Evolutionary conservation across 1,284 basidiomycete genomes (phyloP), one percentile per base, ranked within the genome.

Genomic region (Melampsora allii-populina): DNA sequence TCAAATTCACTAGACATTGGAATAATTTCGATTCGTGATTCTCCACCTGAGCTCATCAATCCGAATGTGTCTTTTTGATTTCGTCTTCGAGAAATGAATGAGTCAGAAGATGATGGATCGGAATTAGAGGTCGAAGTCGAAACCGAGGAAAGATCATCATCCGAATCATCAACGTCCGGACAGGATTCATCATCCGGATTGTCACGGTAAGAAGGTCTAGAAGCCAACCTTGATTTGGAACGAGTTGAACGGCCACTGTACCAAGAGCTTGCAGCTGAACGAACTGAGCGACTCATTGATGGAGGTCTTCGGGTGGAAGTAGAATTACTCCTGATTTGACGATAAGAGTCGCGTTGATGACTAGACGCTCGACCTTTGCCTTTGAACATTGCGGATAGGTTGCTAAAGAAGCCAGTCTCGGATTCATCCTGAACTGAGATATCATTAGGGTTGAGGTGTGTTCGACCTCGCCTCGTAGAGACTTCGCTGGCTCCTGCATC

Each of bases 31-130:
- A 71, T 33, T 45, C 63, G 27, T 59, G 75, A 60, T 73, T 63
- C 60, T 45, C 53, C 21, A 77, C 48, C 53, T 74, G 61, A 48
- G 48, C 39, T 7, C 68, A 36, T 39, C 76, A 63, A 67, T 75
- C 68, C 58, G 76, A 67, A 33, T 69, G 56, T 5, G 75, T 77
- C 36, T 68, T 71, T 39, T 67, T 53, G 33, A 77, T 75, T 27
- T 76, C 78, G 39, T 77, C 69, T 45, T 76, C 76, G 48, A 67
- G 77, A 19, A 67, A 75, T 36, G 9, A 42, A 74, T 48, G 71
- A 74, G 21, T 53, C 71, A 12, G 71, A 74, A 17, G 71, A 74
- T 17, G 71, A 66, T 27, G 69, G 69, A 66, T 74, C 71, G 9
- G 71, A 74, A 42, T 74, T 74, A 7, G 71, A 61, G 17, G 71